A percentile compares a stretch with the other conserved stretches of the same genome.
Conservation (phyloP, 1,139 yeast genomes). For the Taphrina communis region DNA sequence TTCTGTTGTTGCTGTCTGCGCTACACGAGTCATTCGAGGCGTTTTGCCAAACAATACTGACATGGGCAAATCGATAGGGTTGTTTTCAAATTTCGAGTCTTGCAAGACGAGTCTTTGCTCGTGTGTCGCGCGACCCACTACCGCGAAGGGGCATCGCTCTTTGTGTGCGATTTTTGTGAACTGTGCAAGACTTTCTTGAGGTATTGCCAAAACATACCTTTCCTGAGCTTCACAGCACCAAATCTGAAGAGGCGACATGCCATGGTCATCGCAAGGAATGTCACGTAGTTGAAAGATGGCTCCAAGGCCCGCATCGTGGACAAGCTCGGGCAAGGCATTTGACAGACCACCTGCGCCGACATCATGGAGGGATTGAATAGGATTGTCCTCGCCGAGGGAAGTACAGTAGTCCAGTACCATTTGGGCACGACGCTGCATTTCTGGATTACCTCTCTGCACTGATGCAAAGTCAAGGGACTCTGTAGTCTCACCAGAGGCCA, state of each 20-base stretch:
- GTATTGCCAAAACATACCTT: constrained; percentile 91
- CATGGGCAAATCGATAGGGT: constrained; percentile 97
- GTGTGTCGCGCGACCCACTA: constrained; percentile 90
- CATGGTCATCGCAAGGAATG: constrained; percentile 88
- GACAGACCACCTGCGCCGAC: constrained; percentile 99
- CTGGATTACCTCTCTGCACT: constrained; percentile 99
- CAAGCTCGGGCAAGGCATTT: constrained; percentile 95
- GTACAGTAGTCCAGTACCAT: constrained; percentile 95
- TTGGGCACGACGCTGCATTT: constrained; percentile 98
- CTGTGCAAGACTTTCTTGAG: constrained; percentile 72
- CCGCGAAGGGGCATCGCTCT: constrained; percentile 95
- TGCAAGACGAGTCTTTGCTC: constrained; percentile 83
- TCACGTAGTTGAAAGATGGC: constrained; percentile 91
- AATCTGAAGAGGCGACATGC: constrained; percentile 99
- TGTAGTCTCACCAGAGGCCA: constrained; percentile 93
- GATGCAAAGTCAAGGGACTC: constrained; percentile 92
- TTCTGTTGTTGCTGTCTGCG: constrained; percentile 64
- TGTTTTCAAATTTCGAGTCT: constrained; percentile 73
- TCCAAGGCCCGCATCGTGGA: constrained; percentile 95
- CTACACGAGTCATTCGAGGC: constrained; percentile 89
- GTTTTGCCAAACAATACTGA: constrained; percentile 96
- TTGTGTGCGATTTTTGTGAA: constrained; percentile 85
- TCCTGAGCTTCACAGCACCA: constrained; percentile 99
- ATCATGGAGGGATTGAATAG: constrained; percentile 95
- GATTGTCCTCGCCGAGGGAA: constrained; percentile 72